phyloP scores from a whole-genome alignment of 805 yeast species.

The Ogataea minuta region DNA sequence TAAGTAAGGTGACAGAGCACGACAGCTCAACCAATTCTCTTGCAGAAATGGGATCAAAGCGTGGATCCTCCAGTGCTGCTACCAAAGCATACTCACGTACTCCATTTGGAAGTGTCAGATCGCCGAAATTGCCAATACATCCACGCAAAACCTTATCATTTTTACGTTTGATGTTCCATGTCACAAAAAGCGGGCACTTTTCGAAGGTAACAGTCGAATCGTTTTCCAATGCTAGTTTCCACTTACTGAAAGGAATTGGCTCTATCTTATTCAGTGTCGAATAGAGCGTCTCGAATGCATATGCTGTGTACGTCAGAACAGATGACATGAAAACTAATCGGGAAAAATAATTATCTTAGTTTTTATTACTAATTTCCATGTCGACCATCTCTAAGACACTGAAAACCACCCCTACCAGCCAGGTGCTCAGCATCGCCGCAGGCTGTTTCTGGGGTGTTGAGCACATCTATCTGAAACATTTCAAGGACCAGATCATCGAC shows the following conservation, averaged over 20 bases:
- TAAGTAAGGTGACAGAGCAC: conserved; percentile 64
- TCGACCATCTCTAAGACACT: conserved; percentile 25
- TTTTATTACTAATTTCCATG: conserved; percentile 4
- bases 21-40: conserved; percentile 54
- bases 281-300: conserved; percentile 40
- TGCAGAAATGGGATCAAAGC: conserved; percentile 64
- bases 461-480: conserved; percentile 72
- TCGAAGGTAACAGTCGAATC: conserved; percentile 13
- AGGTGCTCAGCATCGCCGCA: conserved; percentile 55
- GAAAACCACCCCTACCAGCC: conserved; percentile 38
- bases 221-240: conserved; percentile 15
- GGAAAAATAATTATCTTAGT: neutral
- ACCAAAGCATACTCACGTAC: conserved; percentile 58
- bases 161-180: conserved; percentile 60
- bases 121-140: conserved; percentile 86
- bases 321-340: conserved; percentile 14
- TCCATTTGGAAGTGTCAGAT: conserved; percentile 53
- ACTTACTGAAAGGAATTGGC: conserved; percentile 14
- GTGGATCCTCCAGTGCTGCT: conserved; percentile 74
- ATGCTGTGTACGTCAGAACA: conserved; percentile 35
- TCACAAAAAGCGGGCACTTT: conserved; percentile 72
- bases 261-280: conserved; percentile 25
- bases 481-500: conserved; percentile 64
- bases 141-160: conserved; percentile 59
- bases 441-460: conserved; percentile 92